Percentiles rank a stretch among this genome's conserved stretches.
These are phyloP conservation scores for Hippophae rhamnoides DNA, from an alignment of 306 rosid species.

Conservation along the genomic window DNA sequence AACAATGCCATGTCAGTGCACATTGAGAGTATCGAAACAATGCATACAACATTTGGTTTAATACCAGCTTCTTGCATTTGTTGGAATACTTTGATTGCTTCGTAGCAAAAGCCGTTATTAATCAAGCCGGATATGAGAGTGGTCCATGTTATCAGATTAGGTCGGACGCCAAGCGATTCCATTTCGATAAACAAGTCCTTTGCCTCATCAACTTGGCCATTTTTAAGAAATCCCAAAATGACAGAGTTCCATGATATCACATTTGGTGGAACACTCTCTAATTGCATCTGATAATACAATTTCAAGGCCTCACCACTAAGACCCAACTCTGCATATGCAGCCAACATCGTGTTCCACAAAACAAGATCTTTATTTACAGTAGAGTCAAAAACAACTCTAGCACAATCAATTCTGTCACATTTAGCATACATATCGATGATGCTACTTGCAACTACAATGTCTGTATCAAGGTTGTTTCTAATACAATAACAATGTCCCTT, in stretches of 20 bases:
- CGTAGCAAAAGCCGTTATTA: slow-evolving; percentile 38
- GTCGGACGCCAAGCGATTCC: slow-evolving; percentile 38
- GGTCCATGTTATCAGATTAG: slow-evolving; percentile 69
- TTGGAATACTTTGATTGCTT: slow-evolving; percentile 42
- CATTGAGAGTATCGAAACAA: slow-evolving; percentile 44
- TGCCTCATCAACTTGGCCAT: slow-evolving; percentile 56
- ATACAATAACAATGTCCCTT: slow-evolving; percentile 60
- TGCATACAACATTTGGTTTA: slow-evolving; percentile 41
- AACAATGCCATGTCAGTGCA: slow-evolving; percentile 46
- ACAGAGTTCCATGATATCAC: slow-evolving; percentile 75
- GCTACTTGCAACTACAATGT: slow-evolving; percentile 47
- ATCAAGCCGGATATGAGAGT: slow-evolving; percentile 62
- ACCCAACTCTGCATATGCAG: slow-evolving; percentile 63
- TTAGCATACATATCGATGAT: slow-evolving; percentile 68
- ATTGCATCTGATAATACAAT: slow-evolving; percentile 69
- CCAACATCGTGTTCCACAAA: slow-evolving; percentile 74
- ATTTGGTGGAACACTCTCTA: slow-evolving; percentile 55
- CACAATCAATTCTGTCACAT: slow-evolving; percentile 46
- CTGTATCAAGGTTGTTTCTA: slow-evolving; percentile 50
- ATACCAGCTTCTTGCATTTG: slow-evolving; percentile 60
- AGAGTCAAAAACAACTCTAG: slow-evolving; percentile 42
- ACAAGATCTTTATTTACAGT: slow-evolving; percentile 41
- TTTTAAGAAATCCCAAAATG: slow-evolving; percentile 55
- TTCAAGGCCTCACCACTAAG: slow-evolving; percentile 67
- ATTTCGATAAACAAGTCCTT: slow-evolving; percentile 57